Conservation (phyloP, 2,329 filamentous ascomycete species). For the Conoideocrella luteorostrata region DNA sequence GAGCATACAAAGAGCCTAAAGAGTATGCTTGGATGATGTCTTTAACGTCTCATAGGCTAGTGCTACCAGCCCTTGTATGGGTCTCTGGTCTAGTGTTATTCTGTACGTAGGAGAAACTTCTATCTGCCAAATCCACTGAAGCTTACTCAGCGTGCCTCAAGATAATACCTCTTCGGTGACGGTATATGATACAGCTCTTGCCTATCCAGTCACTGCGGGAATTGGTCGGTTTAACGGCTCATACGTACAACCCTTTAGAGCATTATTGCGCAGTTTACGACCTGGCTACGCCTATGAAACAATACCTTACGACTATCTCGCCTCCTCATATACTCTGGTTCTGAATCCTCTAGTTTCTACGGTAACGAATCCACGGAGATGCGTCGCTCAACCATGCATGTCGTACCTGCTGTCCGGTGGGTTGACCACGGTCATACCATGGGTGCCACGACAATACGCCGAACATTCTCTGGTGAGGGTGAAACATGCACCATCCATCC, state of each 20-base stretch:
- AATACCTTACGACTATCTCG: conserved; percentile 7
- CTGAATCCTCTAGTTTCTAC: conserved; percentile 6
- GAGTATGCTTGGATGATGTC: background rate
- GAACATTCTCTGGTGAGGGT: conserved; percentile 9
- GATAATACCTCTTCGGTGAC: conserved; percentile 12
- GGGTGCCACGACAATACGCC: conserved; percentile 8
- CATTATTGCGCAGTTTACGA: background rate
- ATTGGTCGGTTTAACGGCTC: conserved; percentile 14
- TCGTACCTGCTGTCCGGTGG: conserved; percentile 14
- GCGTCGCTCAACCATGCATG: conserved; percentile 2
- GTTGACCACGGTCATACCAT: conserved; percentile 9
- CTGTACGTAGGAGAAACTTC: background rate
- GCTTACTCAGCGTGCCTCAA: background rate
- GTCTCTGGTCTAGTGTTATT: conserved; percentile 7
- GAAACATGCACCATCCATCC: conserved; percentile 6
- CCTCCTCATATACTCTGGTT: conserved; percentile 10
- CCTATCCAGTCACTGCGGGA: conserved; percentile 12
- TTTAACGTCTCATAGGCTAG: background rate
- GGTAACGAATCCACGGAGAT: conserved; percentile 1
- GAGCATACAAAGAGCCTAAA: background rate
- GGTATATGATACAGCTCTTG: conserved; percentile 12
- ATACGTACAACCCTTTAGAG: conserved; percentile 9
- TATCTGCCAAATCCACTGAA: background rate
- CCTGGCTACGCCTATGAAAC: background rate
- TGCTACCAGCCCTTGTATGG: conserved; percentile 1